Base-by-base conservation (phyloP, 495 filamentous ascomycete genomes). In the Neurospora terricola region DNA sequence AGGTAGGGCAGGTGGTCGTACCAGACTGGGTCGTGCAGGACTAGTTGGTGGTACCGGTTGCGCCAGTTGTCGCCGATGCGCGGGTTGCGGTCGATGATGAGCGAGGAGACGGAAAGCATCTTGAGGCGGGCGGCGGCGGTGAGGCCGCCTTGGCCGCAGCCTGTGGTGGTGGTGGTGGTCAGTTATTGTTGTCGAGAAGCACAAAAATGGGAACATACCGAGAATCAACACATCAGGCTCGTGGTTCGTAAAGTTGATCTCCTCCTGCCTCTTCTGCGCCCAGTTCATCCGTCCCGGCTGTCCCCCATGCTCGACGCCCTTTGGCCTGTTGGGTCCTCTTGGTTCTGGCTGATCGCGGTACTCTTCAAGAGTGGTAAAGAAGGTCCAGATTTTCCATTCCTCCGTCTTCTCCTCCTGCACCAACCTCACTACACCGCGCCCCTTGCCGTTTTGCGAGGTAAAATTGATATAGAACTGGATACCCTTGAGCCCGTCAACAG, bases 51-150 rank as follows among this genome's bases (percentile, higher is more conserved):
- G 75, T 91, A 91, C 36, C 93, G 83, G n/a, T 86, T 87, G 27
- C 92, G 85, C 93, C 93, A 96, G 80, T 89, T 93, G 77, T 94
- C 92, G 10, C 93, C 93, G 12, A 94, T 82, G 18, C 86, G 78
- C 14, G 86, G 84, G 76, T 90, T 90, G 23, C 81, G 80, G 77
- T 96, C 93, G 73, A 94, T 87, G 34, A 92, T 78, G 36, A 96
- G 82, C 0, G 88, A 79, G 34, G 87, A 79, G 10, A 96, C 81
- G 37, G 84, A 80, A n/a, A 94, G 86, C 85, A 91, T 88, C 77
- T 93, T 90, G 27, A 94, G 85, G 12, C 92, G 86, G 10, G 92
- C 92, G n/a, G 87, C 86, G 16, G 85, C 83, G 0, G 88, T 89
- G 12, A 95, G 85, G 16, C 88, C 88, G 11, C 80, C 83, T 74